Conservation (phyloP, 257 asterid species). For the Salvia rosmarinus region DNA sequence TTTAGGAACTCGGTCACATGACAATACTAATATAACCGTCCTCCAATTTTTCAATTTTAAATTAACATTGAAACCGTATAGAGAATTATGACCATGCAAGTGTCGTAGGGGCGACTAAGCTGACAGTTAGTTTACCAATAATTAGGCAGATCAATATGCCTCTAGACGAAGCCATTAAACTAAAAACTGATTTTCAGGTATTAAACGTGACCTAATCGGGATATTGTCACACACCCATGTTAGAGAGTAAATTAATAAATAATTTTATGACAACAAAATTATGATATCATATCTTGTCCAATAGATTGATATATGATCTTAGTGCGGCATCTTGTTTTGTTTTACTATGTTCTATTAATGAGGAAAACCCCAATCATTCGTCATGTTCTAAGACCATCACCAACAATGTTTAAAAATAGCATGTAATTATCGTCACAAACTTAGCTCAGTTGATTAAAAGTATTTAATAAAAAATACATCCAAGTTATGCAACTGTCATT, state of each 20-base stretch:
- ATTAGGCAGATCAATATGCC: not conserved
- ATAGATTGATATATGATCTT: not conserved
- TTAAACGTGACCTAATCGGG: not conserved
- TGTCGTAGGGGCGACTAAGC: not conserved
- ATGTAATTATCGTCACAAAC: too few species aligned
- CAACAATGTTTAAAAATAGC: too few species aligned
- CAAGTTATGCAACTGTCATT: too few species aligned
- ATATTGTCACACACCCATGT: too few species aligned
- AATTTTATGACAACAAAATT: not conserved
- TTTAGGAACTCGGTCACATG: not conserved
- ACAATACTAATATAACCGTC: not conserved
- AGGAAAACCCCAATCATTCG: too few species aligned
- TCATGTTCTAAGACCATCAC: too few species aligned
- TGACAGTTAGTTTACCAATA: slow-evolving; percentile 8
- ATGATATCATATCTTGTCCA: too few species aligned
- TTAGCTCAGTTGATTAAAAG: too few species aligned
- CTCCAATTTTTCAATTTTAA: not conserved
- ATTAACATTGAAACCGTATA: not conserved
- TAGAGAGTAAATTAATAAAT: not conserved
- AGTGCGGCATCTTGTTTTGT: too few species aligned
- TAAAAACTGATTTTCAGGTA: not conserved
- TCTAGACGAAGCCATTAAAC: not conserved
- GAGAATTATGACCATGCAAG: not conserved
- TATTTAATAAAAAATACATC: too few species aligned
- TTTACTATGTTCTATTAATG: too few species aligned